Conservation (phyloP, 306 rosid genomes). For the Citrullus colocynthis region DNA sequence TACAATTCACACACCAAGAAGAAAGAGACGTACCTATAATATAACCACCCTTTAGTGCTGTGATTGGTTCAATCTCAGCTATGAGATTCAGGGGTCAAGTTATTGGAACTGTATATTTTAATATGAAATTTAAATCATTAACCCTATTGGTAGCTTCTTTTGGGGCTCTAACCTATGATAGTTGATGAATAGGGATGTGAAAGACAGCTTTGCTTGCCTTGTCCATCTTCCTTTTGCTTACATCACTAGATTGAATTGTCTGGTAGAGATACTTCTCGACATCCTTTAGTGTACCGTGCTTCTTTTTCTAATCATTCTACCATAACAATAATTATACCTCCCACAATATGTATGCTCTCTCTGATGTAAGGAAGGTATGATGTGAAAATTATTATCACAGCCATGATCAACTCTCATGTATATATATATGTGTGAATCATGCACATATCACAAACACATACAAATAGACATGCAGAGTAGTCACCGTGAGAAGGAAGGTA, state of each 20-base stretch:
- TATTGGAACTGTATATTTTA: not conserved
- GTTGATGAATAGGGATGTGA: not conserved
- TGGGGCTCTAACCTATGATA: not conserved
- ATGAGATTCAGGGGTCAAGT: not conserved
- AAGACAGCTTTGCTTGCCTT: constrained; percentile 8
- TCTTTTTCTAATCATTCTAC: constrained; percentile 6
- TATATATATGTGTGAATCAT: not conserved
- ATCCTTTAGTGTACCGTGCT: not conserved
- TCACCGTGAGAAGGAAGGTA: not conserved
- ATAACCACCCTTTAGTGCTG: not conserved
- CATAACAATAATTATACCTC: constrained; percentile 1
- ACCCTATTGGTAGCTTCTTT: not conserved
- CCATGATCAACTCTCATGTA: not conserved
- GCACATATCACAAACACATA: not conserved
- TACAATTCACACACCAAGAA: not conserved
- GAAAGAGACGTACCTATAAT: not conserved
- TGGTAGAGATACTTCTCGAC: not conserved
- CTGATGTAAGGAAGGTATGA: constrained; percentile 8
- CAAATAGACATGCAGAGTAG: not conserved
- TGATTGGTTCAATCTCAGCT: not conserved
- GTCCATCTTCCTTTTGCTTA: not conserved
- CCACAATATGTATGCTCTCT: constrained; percentile 6
- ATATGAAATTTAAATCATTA: not conserved
- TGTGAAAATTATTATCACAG: not conserved
- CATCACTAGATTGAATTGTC: constrained; percentile 8